phyloP scores from a whole-genome alignment of 352 stramenopile genomes.

The Pythium sukuiense region DNA sequence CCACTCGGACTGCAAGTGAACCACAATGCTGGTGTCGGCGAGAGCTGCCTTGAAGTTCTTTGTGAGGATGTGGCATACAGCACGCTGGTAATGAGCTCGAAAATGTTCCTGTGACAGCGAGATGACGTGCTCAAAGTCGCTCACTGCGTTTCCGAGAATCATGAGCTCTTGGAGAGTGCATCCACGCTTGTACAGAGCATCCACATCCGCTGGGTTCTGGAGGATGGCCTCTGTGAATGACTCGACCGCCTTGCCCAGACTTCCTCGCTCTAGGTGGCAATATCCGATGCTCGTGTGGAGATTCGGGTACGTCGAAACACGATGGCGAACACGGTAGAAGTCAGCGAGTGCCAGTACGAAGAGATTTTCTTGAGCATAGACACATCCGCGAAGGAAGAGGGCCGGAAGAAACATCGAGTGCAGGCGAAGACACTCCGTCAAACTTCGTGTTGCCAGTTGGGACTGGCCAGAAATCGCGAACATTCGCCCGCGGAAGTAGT shows the following conservation, averaged over 20 bases:
- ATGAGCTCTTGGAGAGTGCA: conserved; percentile 54
- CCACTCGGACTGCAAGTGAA: conserved; percentile 39
- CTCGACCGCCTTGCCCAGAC: conserved; percentile 41
- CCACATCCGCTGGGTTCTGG: conserved; percentile 30
- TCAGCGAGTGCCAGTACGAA: conserved; percentile 52
- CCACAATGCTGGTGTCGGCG: conserved; percentile 30
- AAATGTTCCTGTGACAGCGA: conserved; percentile 23
- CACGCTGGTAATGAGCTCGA: conserved; percentile 39
- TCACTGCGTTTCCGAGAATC: conserved; percentile 37
- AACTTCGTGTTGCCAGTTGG: conserved; percentile 29
- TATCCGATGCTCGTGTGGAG: conserved; percentile 55
- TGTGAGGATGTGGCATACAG: conserved; percentile 39
- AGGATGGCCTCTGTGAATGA: conserved; percentile 45
- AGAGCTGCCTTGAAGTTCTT: conserved; percentile 36
- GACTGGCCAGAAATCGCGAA: conserved; percentile 38
- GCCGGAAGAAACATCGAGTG: conserved; percentile 50
- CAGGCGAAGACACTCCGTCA: conserved; percentile 35
- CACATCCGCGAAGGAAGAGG: conserved; percentile 50
- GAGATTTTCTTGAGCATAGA: conserved; percentile 54
- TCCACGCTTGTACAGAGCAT: conserved; percentile 49
- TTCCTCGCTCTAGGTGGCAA: conserved; percentile 47
- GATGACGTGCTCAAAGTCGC: conserved; percentile 42
- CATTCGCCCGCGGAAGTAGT: conserved; percentile 50
- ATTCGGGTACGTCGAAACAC: conserved; percentile 40
- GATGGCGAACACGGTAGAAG: conserved; percentile 52